phyloP scores from a whole-genome alignment of 345 rosid species.

The Ceriops decandra region DNA sequence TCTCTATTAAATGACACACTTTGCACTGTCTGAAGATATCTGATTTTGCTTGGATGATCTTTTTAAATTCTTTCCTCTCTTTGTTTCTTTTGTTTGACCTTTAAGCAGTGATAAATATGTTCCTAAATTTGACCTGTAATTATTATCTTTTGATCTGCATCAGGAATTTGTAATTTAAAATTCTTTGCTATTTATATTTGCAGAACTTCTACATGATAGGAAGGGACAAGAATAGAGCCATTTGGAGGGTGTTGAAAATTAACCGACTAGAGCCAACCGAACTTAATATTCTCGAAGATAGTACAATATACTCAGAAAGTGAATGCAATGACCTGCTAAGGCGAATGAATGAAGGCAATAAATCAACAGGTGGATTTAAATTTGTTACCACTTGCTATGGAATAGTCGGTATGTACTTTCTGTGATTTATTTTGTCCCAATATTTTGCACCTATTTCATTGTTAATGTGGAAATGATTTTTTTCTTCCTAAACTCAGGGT shows the following conservation, averaged over 20 bases:
- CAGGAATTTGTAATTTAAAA: not conserved
- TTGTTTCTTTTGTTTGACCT: too few species aligned
- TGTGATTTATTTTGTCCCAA: not conserved
- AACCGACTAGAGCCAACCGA: slow-evolving; percentile 68
- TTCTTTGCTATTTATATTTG: not conserved
- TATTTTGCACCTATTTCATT: not conserved
- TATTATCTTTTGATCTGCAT: not conserved
- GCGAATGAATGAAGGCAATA: slow-evolving; percentile 82
- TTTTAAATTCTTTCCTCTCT: too few species aligned
- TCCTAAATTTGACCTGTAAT: not conserved
- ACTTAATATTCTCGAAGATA: slow-evolving; percentile 61
- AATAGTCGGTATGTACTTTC: slow-evolving; percentile 62
- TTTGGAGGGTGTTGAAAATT: slow-evolving; percentile 81
- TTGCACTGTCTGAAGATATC: too few species aligned
- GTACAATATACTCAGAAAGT: slow-evolving; percentile 53
- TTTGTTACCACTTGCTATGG: slow-evolving; percentile 79
- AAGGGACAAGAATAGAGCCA: slow-evolving; percentile 60
- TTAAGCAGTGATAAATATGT: too few species aligned
- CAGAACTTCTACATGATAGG: slow-evolving; percentile 92
- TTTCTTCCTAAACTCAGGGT: slow-evolving; percentile 47
- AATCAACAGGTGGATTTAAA: slow-evolving; percentile 76
- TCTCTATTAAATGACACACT: too few species aligned
- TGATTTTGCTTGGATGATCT: too few species aligned
- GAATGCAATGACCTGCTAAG: slow-evolving; percentile 62
- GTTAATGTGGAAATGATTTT: slow-evolving; percentile 6